phyloP scores from a whole-genome alignment of 1,139 yeast genomes.

The Saccharomyces hybrid region DNA sequence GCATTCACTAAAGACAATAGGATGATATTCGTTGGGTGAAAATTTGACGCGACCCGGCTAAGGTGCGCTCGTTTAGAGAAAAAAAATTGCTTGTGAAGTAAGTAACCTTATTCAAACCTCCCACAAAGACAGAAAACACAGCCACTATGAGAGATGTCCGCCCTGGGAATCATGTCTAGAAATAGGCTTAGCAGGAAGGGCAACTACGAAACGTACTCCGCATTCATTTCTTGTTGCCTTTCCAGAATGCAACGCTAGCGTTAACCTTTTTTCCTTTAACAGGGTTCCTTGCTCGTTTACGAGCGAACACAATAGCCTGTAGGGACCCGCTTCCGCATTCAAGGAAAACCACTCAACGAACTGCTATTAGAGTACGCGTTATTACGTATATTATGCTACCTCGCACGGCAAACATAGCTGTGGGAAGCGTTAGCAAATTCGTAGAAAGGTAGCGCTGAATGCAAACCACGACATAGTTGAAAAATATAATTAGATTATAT shows the following conservation, averaged over 20 bases:
- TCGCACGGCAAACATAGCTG: neutral
- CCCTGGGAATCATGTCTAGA: neutral
- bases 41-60: neutral
- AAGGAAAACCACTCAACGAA: neutral
- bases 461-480: too few relatives aligned
- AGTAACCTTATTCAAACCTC: neutral
- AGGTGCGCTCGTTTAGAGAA: neutral
- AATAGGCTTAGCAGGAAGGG: neutral
- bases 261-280: neutral
- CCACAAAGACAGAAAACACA: neutral
- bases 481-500: neutral
- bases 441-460: neutral
- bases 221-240: neutral
- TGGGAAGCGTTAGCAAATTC: too few relatives aligned
- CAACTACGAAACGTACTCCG: neutral
- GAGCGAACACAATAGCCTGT: neutral
- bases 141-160: neutral
- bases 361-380: neutral
- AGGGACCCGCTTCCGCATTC: neutral
- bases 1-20: neutral
- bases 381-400: neutral
- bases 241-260: neutral
- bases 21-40: neutral
- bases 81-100: neutral
- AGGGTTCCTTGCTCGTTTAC: constrained; percentile 1